Evolutionary conservation across 345 rosid species (phyloP), one percentile per base, ranked within the genome.

Genomic region (Corchorus olitorius): DNA sequence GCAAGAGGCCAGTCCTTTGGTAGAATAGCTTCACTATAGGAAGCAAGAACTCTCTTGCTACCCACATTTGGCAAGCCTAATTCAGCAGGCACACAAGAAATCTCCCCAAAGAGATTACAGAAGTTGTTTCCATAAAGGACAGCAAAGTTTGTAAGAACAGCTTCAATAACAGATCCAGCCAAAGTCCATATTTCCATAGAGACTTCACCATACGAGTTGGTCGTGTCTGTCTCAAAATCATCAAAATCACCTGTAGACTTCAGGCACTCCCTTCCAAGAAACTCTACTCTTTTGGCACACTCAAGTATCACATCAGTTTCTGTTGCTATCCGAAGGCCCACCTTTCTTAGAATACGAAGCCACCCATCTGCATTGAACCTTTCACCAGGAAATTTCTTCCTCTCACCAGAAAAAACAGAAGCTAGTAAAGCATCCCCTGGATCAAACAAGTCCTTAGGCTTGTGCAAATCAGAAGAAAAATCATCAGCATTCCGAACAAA

Each of bases 1-100:
- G 93, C 93, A 74, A 94, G 86, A 83, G 98, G 97, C 97, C 98
- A 94, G 83, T 94, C 97, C 77, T 89, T 88, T 70, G 84, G 81
- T 65, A 94, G 76, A 80, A 94, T 84, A 66, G 91, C 97, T 80
- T 92, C 89, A 76, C 84, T 87, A 73, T 91, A 94, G 68, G 97
- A 85, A 72, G 97, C 83, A 80, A 94, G 97, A 78, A 91, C 90
- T 85, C 92, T 89, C 84, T 82, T 94, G 81, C 88, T 87, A 77
- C 87, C 89, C 71, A 83, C 82, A 83, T 86, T 86, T 27, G 95
- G 97, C 77, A 90, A 87, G 67, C 98, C 98, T 68, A 87, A 78
- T 83, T 92, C 97, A 79, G 97, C 93, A 77, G 98, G 98, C 61
- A 92, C 81, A 45, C 92, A 94, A 54, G 97, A 90, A 81, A 91